phyloP scores from a whole-genome alignment of 2,329 filamentous ascomycete genomes.

The Fusarium brachygibbosum region DNA sequence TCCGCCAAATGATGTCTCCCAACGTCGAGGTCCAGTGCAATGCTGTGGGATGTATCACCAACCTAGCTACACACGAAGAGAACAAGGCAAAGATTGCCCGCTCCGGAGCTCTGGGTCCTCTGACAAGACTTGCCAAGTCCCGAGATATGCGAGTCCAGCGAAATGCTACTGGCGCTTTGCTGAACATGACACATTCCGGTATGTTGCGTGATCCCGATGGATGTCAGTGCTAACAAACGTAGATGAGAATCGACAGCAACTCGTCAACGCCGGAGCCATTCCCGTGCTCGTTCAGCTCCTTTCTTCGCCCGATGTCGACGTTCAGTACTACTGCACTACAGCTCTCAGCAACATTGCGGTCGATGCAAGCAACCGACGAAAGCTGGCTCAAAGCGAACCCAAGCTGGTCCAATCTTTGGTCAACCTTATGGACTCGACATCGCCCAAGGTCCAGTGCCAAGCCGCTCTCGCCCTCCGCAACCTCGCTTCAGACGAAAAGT shows the following conservation, averaged over 20 bases:
- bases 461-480: slow-evolving; percentile 94
- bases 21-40: slow-evolving; percentile 99
- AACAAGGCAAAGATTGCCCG: slow-evolving; percentile 99
- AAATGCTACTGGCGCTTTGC: slow-evolving; percentile 93
- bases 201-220: slow-evolving; percentile 52
- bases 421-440: slow-evolving; percentile 96
- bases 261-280: slow-evolving; percentile 97
- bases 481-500: slow-evolving; percentile 97
- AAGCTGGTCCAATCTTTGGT: slow-evolving; percentile 94
- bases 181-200: slow-evolving; percentile 99
- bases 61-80: slow-evolving; percentile 96
- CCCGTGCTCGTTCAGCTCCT: slow-evolving; percentile 96
- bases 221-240: slow-evolving; percentile 43
- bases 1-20: slow-evolving; percentile 96
- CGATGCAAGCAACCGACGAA: slow-evolving; percentile 89
- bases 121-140: slow-evolving; percentile 94
- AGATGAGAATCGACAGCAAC: slow-evolving; percentile 98
- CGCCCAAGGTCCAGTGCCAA: slow-evolving; percentile 97
- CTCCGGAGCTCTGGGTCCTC: slow-evolving; percentile 89
- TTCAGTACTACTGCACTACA: slow-evolving; percentile 99
- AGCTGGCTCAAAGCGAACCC: slow-evolving; percentile 89
- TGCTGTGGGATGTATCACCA: slow-evolving; percentile 98
- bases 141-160: slow-evolving; percentile 99
- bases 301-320: slow-evolving; percentile 92
- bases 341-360: slow-evolving; percentile 99